A percentile compares a stretch with the other conserved stretches of the same genome.
These are phyloP conservation scores for Laburnicola sp. DNA, from an alignment of 2,329 filamentous ascomycete genomes.

Conservation along the genomic window DNA sequence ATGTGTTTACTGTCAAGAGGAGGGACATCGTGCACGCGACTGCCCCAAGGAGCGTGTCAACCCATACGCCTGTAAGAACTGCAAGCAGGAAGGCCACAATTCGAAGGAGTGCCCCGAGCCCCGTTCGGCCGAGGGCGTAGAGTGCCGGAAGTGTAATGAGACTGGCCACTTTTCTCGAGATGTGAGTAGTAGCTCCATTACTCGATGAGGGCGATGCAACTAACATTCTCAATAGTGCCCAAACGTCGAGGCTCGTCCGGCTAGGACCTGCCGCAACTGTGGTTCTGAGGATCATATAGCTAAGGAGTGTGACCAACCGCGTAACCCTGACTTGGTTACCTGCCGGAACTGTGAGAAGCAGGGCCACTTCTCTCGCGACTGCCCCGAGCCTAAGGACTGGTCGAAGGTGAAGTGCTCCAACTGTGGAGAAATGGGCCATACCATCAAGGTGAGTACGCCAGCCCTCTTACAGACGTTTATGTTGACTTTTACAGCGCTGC, in stretches of 20 bases:
- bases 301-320: conserved; percentile 44
- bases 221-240: conserved; percentile 33
- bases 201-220: conserved; percentile 12
- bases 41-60: conserved; percentile 61
- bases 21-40: conserved; percentile 69
- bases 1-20: conserved; percentile 67
- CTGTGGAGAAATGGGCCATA: conserved; percentile 48
- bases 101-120: conserved; percentile 49
- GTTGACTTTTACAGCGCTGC: conserved; percentile 36
- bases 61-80: conserved; percentile 70
- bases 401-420: conserved; percentile 52
- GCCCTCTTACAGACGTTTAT: background rate
- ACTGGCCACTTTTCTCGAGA: conserved; percentile 47
- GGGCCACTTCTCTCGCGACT: conserved; percentile 62
- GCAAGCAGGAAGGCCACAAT: conserved; percentile 54
- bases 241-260: conserved; percentile 31
- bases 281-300: conserved; percentile 42
- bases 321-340: conserved; percentile 44
- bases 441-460: conserved; percentile 29
- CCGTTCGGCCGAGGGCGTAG: conserved; percentile 58
- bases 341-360: conserved; percentile 67
- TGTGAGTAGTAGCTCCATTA: conserved; percentile 16
- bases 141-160: conserved; percentile 67
- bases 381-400: conserved; percentile 61
- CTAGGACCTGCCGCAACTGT: conserved; percentile 43